Evolutionary conservation across 179 eudicot species (phyloP).

Genomic region (Heliamphora pulchella): DNA sequence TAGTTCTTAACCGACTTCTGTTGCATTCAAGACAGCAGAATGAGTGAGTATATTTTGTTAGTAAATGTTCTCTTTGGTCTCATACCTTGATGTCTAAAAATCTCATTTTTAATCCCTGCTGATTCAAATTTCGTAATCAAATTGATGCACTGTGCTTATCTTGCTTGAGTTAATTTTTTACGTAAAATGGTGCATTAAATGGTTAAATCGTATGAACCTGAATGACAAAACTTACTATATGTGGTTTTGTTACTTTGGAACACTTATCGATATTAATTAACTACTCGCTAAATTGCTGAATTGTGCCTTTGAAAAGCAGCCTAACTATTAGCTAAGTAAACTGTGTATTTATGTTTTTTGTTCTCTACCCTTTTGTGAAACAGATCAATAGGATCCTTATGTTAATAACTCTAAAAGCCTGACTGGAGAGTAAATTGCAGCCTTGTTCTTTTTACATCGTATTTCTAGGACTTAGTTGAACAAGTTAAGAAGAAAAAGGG

Average conservation of each 20-base stretch:
- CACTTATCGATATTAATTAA: background rate
- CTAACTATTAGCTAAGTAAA: background rate
- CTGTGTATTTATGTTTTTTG: background rate
- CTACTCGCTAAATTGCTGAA: background rate
- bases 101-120: background rate
- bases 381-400: background rate
- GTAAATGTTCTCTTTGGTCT: slow-evolving; percentile 1
- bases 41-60: slow-evolving; percentile 35
- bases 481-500: too few relatives aligned
- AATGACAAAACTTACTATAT: background rate
- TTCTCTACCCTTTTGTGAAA: background rate
- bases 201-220: background rate
- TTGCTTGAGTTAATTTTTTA: background rate
- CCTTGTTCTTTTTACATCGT: background rate
- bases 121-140: background rate
- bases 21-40: slow-evolving; percentile 33
- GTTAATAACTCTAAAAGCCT: background rate
- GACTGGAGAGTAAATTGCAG: background rate
- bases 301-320: background rate
- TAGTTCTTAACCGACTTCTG: slow-evolving; percentile 46
- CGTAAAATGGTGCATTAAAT: background rate
- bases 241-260: background rate
- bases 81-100: background rate
- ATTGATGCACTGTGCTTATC: background rate
- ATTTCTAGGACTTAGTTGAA: too few relatives aligned